phyloP scores from a whole-genome alignment of 2,329 filamentous ascomycete species.

The Amphichorda felina region DNA sequence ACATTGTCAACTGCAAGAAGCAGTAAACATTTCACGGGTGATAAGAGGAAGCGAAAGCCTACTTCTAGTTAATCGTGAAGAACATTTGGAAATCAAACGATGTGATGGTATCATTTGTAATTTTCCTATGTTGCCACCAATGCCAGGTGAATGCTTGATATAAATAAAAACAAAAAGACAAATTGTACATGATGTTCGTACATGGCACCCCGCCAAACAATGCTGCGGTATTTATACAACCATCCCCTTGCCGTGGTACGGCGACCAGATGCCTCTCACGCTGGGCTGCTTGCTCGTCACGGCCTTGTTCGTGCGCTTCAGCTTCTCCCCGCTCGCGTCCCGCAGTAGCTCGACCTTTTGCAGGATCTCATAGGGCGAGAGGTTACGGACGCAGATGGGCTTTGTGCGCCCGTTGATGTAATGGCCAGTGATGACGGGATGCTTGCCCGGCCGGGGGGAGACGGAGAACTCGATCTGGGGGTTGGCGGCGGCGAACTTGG shows the following conservation, averaged over 20 bases:
- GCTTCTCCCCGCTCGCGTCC: constrained; percentile 65
- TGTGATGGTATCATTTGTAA: not conserved
- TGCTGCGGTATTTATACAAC: constrained; percentile 26
- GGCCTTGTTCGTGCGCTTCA: constrained; percentile 51
- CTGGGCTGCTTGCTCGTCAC: constrained; percentile 52
- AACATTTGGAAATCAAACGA: not conserved
- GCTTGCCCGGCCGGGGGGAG: constrained; percentile 78
- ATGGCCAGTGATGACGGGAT: constrained; percentile 78
- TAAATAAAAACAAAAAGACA: not conserved
- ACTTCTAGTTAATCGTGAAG: too few species aligned
- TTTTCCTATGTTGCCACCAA: not conserved
- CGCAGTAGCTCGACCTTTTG: constrained; percentile 66
- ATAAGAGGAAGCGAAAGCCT: too few species aligned
- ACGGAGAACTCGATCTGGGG: constrained; percentile 86
- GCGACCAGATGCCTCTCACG: constrained; percentile 60
- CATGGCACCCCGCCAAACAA: not conserved
- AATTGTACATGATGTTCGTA: constrained; percentile 1
- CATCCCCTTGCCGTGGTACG: constrained; percentile 52
- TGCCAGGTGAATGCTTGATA: not conserved
- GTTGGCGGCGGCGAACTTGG: constrained; percentile 67
- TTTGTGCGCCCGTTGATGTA: constrained; percentile 89
- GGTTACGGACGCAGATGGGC: constrained; percentile 77
- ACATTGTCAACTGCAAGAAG: constrained; percentile 45
- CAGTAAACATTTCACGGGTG: constrained; percentile 28
- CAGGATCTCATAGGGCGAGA: constrained; percentile 69